Conservation (phyloP, 768 basidiomycete species). For the Russula foetens region DNA sequence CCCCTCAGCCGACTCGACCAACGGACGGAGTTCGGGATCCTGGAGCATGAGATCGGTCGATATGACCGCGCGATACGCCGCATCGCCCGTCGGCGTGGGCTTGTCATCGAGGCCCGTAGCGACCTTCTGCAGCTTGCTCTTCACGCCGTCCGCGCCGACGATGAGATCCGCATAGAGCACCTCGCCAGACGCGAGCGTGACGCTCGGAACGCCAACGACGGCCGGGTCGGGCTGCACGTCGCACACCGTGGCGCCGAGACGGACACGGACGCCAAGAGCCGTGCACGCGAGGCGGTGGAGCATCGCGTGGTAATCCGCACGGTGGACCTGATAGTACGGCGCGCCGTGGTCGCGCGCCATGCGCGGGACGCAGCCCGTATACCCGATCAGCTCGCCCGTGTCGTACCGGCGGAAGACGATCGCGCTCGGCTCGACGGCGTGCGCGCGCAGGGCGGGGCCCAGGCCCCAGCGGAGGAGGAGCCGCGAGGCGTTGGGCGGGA, state of each 20-base stretch:
- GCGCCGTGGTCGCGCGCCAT: conserved; percentile 30
- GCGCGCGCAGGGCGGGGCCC: conserved; percentile 24
- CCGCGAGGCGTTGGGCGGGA: conserved; percentile 33
- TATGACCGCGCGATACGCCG: conserved; percentile 51
- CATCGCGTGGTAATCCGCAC: conserved; percentile 36
- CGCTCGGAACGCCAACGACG: conserved; percentile 21
- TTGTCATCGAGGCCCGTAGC: conserved; percentile 40
- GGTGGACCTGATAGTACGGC: conserved; percentile 37
- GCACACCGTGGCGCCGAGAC: conserved; percentile 28
- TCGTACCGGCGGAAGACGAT: conserved; percentile 33
- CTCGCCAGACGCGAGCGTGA: conserved; percentile 31
- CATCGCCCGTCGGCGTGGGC: conserved; percentile 48
- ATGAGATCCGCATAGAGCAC: conserved; percentile 31
- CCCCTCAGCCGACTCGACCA: no score
- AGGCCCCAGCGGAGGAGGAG: conserved; percentile 34
- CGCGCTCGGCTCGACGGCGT: conserved; percentile 31
- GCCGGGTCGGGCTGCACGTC: conserved; percentile 26
- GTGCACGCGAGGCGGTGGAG: conserved; percentile 29
- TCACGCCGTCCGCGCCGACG: conserved; percentile 36
- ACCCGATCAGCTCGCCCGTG: conserved; percentile 32
- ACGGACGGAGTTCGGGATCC: no score
- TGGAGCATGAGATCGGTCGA: conserved; percentile 37
- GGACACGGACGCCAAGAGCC: conserved; percentile 27
- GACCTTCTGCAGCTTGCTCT: conserved; percentile 41
- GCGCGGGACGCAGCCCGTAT: conserved; percentile 28